A percentile compares a stretch with the other conserved stretches of the same genome.
These are phyloP conservation scores for Teunomyces atbi DNA, from an alignment of 805 yeast species.

Conservation along the genomic window DNA sequence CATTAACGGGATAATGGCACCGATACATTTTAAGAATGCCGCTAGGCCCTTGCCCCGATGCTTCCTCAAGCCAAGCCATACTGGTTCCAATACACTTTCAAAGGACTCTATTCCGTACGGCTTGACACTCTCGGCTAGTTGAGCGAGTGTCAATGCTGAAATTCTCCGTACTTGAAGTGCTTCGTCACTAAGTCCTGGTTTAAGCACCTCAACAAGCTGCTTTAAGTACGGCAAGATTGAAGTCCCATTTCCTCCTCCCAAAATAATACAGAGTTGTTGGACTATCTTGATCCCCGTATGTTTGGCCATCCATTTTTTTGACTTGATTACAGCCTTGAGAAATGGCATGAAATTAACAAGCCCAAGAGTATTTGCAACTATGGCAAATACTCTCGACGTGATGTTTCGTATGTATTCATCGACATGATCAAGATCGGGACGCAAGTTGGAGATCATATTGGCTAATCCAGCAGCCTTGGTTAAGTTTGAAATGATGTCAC, in stretches of 20 bases:
- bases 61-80: slow-evolving; percentile 75
- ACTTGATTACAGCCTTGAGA: slow-evolving; percentile 71
- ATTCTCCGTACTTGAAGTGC: slow-evolving; percentile 63
- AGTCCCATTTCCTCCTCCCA: slow-evolving; percentile 59
- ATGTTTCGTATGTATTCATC: slow-evolving; percentile 80
- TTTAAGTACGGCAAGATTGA: slow-evolving; percentile 67
- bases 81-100: slow-evolving; percentile 66
- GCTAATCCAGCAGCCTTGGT: slow-evolving; percentile 82
- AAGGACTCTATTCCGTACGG: slow-evolving; percentile 93
- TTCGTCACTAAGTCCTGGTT: slow-evolving; percentile 62
- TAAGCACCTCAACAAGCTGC: slow-evolving; percentile 60
- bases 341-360: slow-evolving; percentile 72
- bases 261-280: slow-evolving; percentile 67
- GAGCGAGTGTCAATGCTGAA: slow-evolving; percentile 69
- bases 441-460: slow-evolving; percentile 70
- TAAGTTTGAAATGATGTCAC: slow-evolving; percentile 71
- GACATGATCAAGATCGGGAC: slow-evolving; percentile 78
- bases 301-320: slow-evolving; percentile 78
- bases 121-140: slow-evolving; percentile 74
- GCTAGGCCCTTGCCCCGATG: slow-evolving; percentile 80
- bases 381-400: slow-evolving; percentile 78
- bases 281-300: slow-evolving; percentile 78
- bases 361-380: slow-evolving; percentile 79
- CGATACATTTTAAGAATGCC: slow-evolving; percentile 73
- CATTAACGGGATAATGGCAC: slow-evolving; percentile 82